Percentiles rank a stretch among this genome's conserved stretches.
These are phyloP conservation scores for Claviceps monticola DNA, from an alignment of 2,329 filamentous ascomycete species.

Conservation along the genomic window DNA sequence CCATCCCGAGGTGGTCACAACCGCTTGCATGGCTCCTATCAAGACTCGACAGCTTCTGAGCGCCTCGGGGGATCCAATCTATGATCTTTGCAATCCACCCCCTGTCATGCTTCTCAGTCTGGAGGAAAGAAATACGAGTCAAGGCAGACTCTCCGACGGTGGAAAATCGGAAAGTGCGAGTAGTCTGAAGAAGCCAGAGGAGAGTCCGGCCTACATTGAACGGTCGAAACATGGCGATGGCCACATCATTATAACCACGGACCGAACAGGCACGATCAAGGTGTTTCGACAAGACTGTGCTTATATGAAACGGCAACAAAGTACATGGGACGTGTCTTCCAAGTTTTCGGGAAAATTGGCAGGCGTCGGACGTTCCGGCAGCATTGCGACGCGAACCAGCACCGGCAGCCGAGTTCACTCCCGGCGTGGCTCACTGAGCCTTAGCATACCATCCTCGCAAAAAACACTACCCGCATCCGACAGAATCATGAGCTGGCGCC, in stretches of 20 bases:
- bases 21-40: constrained; percentile 72
- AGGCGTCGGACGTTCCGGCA: constrained; percentile 40
- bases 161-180: constrained; percentile 20
- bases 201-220: constrained; percentile 64
- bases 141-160: constrained; percentile 23
- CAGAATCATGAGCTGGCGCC: constrained; percentile 78
- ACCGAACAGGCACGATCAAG: constrained; percentile 79
- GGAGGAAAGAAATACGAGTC: constrained; percentile 41
- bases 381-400: constrained; percentile 40
- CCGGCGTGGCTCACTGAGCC: constrained; percentile 38
- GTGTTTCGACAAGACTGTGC: constrained; percentile 94
- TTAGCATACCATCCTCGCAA: constrained; percentile 12
- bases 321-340: constrained; percentile 65
- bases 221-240: constrained; percentile 65
- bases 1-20: constrained; percentile 76
- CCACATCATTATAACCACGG: constrained; percentile 84
- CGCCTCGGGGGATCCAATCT: constrained; percentile 81
- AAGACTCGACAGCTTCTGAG: constrained; percentile 65
- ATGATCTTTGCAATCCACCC: constrained; percentile 89
- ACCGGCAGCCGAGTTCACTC: constrained; percentile 34
- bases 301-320: constrained; percentile 59
- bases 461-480: constrained; percentile 39
- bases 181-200: constrained; percentile 37
- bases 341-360: constrained; percentile 58
- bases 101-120: constrained; percentile 69